These are phyloP conservation scores for Nicotiana knightiana DNA, from an alignment of 257 asterid species.

Conservation along the genomic window DNA sequence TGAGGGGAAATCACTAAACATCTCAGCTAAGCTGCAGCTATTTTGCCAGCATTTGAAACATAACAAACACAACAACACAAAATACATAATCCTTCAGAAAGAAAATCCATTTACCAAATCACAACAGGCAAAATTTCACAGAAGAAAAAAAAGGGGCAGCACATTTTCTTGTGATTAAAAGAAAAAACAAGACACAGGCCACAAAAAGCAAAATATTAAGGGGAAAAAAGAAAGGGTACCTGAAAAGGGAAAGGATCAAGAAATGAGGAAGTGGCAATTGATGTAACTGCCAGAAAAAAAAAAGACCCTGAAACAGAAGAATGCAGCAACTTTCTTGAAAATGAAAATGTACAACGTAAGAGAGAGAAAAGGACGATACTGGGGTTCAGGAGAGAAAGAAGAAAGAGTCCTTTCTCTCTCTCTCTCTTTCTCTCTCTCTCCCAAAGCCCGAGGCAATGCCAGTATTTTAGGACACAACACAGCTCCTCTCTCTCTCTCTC, in stretches of 20 bases:
- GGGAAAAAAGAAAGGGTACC: conserved; percentile 19
- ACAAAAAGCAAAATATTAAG: background rate
- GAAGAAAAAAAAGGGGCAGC: background rate
- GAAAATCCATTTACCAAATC: background rate
- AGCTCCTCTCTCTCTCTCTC: background rate
- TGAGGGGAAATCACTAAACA: background rate
- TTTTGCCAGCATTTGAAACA: background rate
- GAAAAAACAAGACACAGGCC: background rate
- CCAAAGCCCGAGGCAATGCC: conserved; percentile 32
- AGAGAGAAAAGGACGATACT: conserved; percentile 6
- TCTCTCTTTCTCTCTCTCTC: conserved; percentile 30
- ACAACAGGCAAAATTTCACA: background rate
- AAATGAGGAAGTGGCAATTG: conserved; percentile 19
- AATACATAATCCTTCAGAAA: background rate
- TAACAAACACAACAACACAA: background rate
- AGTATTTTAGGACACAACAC: conserved; percentile 4
- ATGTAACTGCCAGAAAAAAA: background rate
- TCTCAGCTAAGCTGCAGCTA: background rate
- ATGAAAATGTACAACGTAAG: conserved; percentile 33
- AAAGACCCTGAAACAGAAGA: conserved; percentile 10
- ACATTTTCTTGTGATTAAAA: background rate
- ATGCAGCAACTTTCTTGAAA: conserved; percentile 25
- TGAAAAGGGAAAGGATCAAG: conserved; percentile 10
- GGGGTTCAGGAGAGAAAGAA: background rate
- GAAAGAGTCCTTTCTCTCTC: conserved; percentile 15